Evolutionary conservation across 1,139 yeast species (phyloP), one percentile per base, ranked within the genome.

Genomic region (Meyerozyma athensensis): DNA sequence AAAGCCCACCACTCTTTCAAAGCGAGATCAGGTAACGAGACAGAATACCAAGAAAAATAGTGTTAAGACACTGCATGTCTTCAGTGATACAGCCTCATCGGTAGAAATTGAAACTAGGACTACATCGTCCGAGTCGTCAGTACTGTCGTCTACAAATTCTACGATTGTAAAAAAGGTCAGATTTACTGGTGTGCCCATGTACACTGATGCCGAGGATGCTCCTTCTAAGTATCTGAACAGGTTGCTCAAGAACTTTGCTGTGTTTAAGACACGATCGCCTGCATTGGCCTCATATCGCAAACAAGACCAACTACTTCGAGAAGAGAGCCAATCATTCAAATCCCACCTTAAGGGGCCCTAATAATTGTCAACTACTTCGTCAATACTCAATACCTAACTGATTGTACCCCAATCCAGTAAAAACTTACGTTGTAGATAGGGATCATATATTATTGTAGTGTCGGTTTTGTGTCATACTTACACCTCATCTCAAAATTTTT

Each of bases 161-260:
- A 34, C 26, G 7, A 36, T 38, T 2, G 40, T 51, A 7, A 76
- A 74, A 44, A 70, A 59, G 43, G 81, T 77, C 5, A 53, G 81
- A 26, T 77, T 77, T 44, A 58, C 58, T 4, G 81, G 81, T 1
- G 81, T 77, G 3, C 67, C 75, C 1, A 73, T 64, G 36, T 77
- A 74, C 44, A 53, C 69, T 1, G 77, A 67, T 30, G 76, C 69
- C 7, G 82, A 77, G 49, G 82, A 77, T 56, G 77, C 75, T 0
- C 81, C 81, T 1, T 60, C 77, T 3, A 65, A 62, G 36, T 72
- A 70, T 43, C 58, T 76, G 28, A 65, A 64, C 43, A 63, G 66
- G 35, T 73, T 75, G 31, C 54, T 76, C 38, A 65, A 69, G 59
- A 70, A 68, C 42, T 70, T 70, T 53, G 72, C 73, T 1, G 60